These are phyloP conservation scores for Dillenia turbinata DNA, from an alignment of 164 flowering plant genomes.

Conservation along the genomic window DNA sequence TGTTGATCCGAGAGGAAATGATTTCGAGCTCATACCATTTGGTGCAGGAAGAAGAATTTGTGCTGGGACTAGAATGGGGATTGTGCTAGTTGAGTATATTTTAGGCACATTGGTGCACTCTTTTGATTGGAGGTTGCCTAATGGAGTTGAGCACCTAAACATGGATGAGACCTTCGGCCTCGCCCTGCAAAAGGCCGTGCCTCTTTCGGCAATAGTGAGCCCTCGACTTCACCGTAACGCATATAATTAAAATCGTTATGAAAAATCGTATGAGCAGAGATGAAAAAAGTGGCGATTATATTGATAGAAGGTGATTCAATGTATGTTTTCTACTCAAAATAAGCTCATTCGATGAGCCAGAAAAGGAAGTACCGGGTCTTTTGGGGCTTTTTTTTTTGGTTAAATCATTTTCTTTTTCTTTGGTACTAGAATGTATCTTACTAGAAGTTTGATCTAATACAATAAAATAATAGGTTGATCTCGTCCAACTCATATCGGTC, in stretches of 20 bases:
- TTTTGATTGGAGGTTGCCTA: conserved; percentile 15
- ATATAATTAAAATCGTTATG: neutral
- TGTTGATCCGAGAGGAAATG: conserved; percentile 14
- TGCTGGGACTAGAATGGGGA: conserved; percentile 10
- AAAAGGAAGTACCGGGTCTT: too few species aligned
- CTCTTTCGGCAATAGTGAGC: neutral
- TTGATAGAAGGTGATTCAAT: neutral
- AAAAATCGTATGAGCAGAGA: too few species aligned
- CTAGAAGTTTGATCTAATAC: too few species aligned
- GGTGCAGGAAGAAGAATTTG: conserved; percentile 17
- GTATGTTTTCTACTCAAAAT: too few species aligned
- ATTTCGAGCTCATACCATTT: conserved; percentile 18
- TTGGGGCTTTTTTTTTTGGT: too few species aligned
- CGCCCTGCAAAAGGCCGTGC: neutral
- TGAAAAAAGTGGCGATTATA: neutral
- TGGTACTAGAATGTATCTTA: too few species aligned
- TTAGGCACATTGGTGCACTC: conserved; percentile 20
- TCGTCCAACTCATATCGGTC: too few species aligned
- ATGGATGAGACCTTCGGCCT: conserved; percentile 20
- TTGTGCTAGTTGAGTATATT: conserved; percentile 12
- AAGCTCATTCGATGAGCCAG: too few species aligned
- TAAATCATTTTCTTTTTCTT: too few species aligned
- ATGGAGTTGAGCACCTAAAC: conserved; percentile 6
- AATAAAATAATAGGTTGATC: too few species aligned
- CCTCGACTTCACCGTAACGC: neutral